A percentile compares a stretch with the other conserved stretches of the same genome.
Evolutionary conservation across 2,329 filamentous ascomycete species (phyloP).

Genomic region (Verticillium longisporum): DNA sequence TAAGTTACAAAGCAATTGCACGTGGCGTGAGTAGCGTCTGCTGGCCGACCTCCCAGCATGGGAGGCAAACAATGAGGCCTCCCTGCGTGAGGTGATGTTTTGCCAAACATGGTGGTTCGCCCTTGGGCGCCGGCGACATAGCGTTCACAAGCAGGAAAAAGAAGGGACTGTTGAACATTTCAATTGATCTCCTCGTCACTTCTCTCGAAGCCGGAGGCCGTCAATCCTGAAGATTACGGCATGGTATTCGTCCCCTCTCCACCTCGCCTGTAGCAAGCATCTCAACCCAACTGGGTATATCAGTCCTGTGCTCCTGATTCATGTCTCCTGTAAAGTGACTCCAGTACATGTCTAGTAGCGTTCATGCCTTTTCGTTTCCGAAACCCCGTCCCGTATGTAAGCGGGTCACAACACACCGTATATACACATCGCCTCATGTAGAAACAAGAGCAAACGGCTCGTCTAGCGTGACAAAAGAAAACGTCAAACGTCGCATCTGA

Average conservation of each 20-base stretch:
- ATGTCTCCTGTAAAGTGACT: background rate
- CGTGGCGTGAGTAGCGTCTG: background rate
- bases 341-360: background rate
- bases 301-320: background rate
- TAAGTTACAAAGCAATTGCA: background rate
- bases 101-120: too few relatives aligned
- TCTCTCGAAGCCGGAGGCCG: conserved; percentile 2
- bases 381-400: background rate
- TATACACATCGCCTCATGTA: background rate
- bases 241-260: background rate
- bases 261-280: background rate
- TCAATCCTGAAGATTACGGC: background rate
- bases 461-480: background rate
- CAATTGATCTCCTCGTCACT: conserved; percentile 1
- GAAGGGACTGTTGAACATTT: background rate
- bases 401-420: background rate
- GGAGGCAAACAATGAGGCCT: background rate
- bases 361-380: background rate
- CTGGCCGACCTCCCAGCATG: background rate
- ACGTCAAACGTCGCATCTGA: background rate
- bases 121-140: too few relatives aligned
- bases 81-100: background rate
- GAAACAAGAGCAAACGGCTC: background rate
- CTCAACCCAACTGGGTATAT: background rate
- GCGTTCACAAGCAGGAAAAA: background rate